Base-by-base conservation (phyloP, 208 protist genomes). In the Leishmania arabica region DNA sequence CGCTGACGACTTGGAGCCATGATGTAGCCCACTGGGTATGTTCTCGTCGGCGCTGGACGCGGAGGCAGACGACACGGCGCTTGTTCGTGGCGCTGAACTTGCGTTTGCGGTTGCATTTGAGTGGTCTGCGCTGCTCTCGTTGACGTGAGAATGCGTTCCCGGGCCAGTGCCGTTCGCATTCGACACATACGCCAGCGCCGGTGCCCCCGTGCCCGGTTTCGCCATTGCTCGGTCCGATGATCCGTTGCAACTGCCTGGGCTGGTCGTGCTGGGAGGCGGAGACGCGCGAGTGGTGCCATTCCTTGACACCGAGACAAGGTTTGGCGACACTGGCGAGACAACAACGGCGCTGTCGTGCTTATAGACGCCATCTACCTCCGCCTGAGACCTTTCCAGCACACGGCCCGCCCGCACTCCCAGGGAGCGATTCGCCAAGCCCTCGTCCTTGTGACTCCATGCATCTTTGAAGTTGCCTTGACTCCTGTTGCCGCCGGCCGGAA, bases 391-490 rank as follows among this genome's bases (percentile, higher is more conserved):
- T 53, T 21, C 60, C 58, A 34, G 34, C 17, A 73, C 34, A 8
- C 45, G 37, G 21, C 21, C 42, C 17, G 49, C 47, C 45, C 34
- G 24, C 62, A 49, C 56, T 13, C 45, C 37, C 40, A 37, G 58
- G 64, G 69, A 76, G 49, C 34, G 6, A 19, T 75, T 72, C 2
- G 51, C 73, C 3, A 6, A 9, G 42, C 27, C 31, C 0, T 66
- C 75, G 58, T 37, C 68, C 56, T 54, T 75, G 60, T 34, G 73
- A 24, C 70, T 79, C 81, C 75, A 84, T 8, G 81, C 75, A 31
- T 86, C 81, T 37, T 81, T 58, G 3, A 90, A 72, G n/a, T 56
- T 65, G 45, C 74, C 80, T 54, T 87, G 45, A 42, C 42, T 34
- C 40, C 51, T 54, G 34, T 62, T 65, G 27, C 47, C 53, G 47